Evolutionary conservation across 495 filamentous ascomycete genomes (phyloP).

Genomic region (Penicillium coffeae): DNA sequence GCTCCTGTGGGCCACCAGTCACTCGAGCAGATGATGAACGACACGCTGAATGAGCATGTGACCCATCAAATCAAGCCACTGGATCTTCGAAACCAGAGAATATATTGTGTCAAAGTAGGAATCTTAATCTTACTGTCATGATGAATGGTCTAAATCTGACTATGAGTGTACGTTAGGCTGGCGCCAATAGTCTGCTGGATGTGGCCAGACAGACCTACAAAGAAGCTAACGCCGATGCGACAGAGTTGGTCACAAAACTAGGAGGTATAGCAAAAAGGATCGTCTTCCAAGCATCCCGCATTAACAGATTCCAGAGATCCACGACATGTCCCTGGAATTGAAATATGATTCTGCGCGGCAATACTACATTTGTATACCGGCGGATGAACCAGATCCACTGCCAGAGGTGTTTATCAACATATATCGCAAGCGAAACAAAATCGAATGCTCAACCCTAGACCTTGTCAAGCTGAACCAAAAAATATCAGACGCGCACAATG

Average conservation of each 20-base stretch:
- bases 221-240: conserved; percentile 73
- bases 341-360: conserved; percentile 73
- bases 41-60: conserved; percentile 76
- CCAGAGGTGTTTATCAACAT: conserved; percentile 76
- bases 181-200: conserved; percentile 81
- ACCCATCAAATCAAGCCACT: conserved; percentile 74
- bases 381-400: conserved; percentile 59
- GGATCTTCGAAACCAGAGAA: conserved; percentile 85
- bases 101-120: conserved; percentile 81
- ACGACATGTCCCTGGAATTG: conserved; percentile 60
- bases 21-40: conserved; percentile 61
- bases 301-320: conserved; percentile 46
- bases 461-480: conserved; percentile 73
- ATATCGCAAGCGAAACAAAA: conserved; percentile 62
- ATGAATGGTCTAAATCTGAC: too few relatives aligned
- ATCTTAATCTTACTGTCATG: not conserved
- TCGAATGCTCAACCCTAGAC: conserved; percentile 83
- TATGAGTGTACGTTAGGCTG: conserved; percentile 60
- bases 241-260: conserved; percentile 63
- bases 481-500: conserved; percentile 72
- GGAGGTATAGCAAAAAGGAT: conserved; percentile 43
- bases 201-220: conserved; percentile 84
- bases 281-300: not conserved
- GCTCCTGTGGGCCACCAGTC: conserved; percentile 53
- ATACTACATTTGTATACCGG: conserved; percentile 73